Conservation (phyloP, 129 eudicot genomes). For the Calendula officinalis region DNA sequence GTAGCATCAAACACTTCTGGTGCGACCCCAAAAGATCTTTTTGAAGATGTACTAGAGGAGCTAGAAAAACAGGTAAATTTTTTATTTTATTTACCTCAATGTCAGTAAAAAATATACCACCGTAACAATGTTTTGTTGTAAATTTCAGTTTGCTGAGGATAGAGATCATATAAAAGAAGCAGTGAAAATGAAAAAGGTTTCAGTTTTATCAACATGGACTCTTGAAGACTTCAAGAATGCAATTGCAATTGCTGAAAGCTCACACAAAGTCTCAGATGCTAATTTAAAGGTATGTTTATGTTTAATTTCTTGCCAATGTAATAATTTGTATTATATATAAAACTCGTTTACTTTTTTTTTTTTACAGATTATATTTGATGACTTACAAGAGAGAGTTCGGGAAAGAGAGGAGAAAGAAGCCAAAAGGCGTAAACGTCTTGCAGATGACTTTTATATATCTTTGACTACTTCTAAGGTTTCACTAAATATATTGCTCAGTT, state of each 20-base stretch:
- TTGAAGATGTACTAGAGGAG: slow-evolving; percentile 93
- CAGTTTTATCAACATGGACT: slow-evolving; percentile 64
- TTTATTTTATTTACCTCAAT: neutral
- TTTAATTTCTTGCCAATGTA: neutral
- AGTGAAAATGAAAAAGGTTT: slow-evolving; percentile 64
- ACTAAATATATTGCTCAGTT: neutral
- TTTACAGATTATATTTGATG: slow-evolving; percentile 78
- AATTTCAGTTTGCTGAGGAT: slow-evolving; percentile 67
- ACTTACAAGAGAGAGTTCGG: slow-evolving; percentile 59
- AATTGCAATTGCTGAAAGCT: slow-evolving; percentile 60
- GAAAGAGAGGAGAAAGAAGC: slow-evolving; percentile 93
- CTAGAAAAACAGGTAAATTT: slow-evolving; percentile 74
- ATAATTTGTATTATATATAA: neutral
- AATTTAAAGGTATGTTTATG: slow-evolving; percentile 67
- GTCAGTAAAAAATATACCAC: neutral
- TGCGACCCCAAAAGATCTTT: slow-evolving; percentile 81
- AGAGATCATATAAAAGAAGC: slow-evolving; percentile 69
- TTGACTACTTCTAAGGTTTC: slow-evolving; percentile 68
- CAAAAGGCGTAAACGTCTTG: slow-evolving; percentile 82
- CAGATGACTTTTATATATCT: slow-evolving; percentile 59
- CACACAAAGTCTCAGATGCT: slow-evolving; percentile 51
- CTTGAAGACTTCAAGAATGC: slow-evolving; percentile 72
- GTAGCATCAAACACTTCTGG: slow-evolving; percentile 86
- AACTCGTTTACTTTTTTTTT: neutral
- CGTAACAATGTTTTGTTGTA: neutral